A percentile compares a stretch with the other conserved stretches of the same genome.
Conservation (phyloP, 805 yeast species). For the Suhomyces faveliae region DNA sequence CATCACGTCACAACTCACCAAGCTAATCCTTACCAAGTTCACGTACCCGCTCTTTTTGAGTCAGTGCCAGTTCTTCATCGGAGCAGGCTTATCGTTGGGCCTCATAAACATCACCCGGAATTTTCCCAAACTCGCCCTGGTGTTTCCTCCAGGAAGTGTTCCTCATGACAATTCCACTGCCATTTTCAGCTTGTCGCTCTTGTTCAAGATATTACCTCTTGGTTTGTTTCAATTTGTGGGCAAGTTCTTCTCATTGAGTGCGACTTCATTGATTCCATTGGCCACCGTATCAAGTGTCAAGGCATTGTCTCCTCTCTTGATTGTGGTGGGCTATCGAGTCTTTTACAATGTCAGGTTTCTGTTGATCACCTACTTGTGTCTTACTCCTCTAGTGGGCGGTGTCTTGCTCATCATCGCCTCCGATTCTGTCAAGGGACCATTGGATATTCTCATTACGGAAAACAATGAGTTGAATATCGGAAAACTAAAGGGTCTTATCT, state of each 20-base stretch:
- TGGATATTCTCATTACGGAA: slow-evolving; percentile 11
- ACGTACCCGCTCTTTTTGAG: slow-evolving; percentile 64
- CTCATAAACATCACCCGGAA: slow-evolving; percentile 36
- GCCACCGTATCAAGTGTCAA: slow-evolving; percentile 72
- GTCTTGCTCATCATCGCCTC: slow-evolving; percentile 48
- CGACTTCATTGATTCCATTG: slow-evolving; percentile 63
- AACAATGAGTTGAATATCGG: slow-evolving; percentile 17
- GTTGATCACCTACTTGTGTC: slow-evolving; percentile 47
- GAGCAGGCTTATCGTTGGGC: slow-evolving; percentile 41
- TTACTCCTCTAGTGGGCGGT: slow-evolving; percentile 52
- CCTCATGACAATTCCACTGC: slow-evolving; percentile 36
- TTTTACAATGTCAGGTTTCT: slow-evolving; percentile 53
- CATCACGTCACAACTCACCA: slow-evolving; percentile 63
- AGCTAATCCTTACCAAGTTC: slow-evolving; percentile 51
- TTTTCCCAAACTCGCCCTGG: slow-evolving; percentile 26
- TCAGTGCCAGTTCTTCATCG: slow-evolving; percentile 59
- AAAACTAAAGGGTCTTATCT: slow-evolving; percentile 60
- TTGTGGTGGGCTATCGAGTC: slow-evolving; percentile 55
- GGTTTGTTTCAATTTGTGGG: slow-evolving; percentile 68
- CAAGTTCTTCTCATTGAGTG: slow-evolving; percentile 59
- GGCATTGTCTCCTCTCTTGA: slow-evolving; percentile 62
- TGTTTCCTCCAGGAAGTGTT: slow-evolving; percentile 56
- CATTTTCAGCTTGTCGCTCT: slow-evolving; percentile 26
- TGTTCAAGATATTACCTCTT: slow-evolving; percentile 55
- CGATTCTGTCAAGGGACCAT: slow-evolving; percentile 18